Conservation (phyloP, 495 filamentous ascomycete species). For the Penicillium argentinense region DNA sequence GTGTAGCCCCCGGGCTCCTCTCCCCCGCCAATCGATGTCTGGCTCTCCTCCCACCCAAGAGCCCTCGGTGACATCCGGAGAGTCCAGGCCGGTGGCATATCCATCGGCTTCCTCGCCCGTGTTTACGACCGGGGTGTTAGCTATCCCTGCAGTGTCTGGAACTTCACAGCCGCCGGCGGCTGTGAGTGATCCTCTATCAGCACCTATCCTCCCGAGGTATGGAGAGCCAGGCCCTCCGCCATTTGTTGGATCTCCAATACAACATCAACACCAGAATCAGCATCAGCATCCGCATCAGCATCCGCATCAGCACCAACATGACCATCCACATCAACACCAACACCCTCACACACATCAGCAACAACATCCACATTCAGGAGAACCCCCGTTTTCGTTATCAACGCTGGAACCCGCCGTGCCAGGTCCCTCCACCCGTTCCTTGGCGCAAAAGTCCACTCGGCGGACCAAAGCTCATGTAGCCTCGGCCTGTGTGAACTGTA, state of each 20-base stretch:
- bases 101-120: conserved; percentile 40
- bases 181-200: conserved; percentile 22
- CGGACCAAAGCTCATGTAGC: conserved; percentile 95
- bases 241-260: conserved; percentile 16
- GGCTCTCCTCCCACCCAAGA: conserved; percentile 64
- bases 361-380: conserved; percentile 25
- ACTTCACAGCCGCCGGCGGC: conserved; percentile 14
- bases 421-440: conserved; percentile 27
- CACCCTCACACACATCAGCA: conserved; percentile 17
- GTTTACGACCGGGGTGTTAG: conserved; percentile 2
- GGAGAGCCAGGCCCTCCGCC: conserved; percentile 35
- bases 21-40: conserved; percentile 84
- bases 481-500: conserved; percentile 96
- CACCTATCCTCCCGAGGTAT: conserved; percentile 13
- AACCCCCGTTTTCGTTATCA: conserved; percentile 29
- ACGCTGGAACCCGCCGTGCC: conserved; percentile 24
- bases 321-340: background rate
- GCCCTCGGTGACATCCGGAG: conserved; percentile 59
- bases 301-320: background rate
- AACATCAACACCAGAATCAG: background rate
- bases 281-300: background rate
- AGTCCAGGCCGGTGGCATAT: conserved; percentile 54
- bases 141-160: conserved; percentile 19
- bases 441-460: conserved; percentile 64
- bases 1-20: conserved; percentile 62